Base-by-base conservation (phyloP, 2,329 filamentous ascomycete genomes). In the Ceratocystis eucalypticola region DNA sequence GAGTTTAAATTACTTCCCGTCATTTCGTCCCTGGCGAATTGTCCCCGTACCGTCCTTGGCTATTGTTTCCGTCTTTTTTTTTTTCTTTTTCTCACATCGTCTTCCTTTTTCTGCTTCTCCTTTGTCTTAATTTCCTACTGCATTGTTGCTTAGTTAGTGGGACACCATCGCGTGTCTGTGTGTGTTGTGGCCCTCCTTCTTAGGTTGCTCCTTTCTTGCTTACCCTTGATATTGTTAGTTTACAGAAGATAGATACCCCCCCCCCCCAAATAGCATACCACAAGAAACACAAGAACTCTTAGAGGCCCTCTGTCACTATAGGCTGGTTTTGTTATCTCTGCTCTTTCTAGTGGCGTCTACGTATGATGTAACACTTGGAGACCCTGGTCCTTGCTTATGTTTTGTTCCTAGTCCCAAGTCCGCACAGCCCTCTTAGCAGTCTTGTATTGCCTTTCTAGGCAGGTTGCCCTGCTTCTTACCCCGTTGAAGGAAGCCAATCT, bases 221-320 rank as follows among this genome's bases (percentile, higher is more conserved):
- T 65, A 57, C 44, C 57, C 12, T 65, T 62, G 55, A 37, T 59
- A 59, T 50, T 55, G 57, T 64, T 48, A 44, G 59, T 45, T 62
- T 41, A 62, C 37, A 41, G 59, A 62, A 59, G 28, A 59, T 37
- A 57, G 28, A 57, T 37, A 59, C 53, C 55, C 53, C 55, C 46
- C n/a, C 46, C 46, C 20, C 48, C 45, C 8, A 22, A 37, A 59
- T 59, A 59, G 55, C 28, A 59, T 59, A 20, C 37, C 55, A 59
- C 55, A 59, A 20, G 25, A 22, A 55, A 55, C 3, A 10, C 50
- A 22, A 33, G n/a, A 50, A 50, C n/a, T 25, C 48, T 1, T 6
- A 50, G 48, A 50, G 48, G 10, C 15, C 7, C 48, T 50, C 37
- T 15, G 10, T 41, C 37, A 15, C 12, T 41, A 41, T 15, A 41